Evolutionary conservation across 1,139 yeast species (phyloP), one percentile per base, ranked within the genome.

Genomic region (Keqinozyma sinolaborantium): DNA sequence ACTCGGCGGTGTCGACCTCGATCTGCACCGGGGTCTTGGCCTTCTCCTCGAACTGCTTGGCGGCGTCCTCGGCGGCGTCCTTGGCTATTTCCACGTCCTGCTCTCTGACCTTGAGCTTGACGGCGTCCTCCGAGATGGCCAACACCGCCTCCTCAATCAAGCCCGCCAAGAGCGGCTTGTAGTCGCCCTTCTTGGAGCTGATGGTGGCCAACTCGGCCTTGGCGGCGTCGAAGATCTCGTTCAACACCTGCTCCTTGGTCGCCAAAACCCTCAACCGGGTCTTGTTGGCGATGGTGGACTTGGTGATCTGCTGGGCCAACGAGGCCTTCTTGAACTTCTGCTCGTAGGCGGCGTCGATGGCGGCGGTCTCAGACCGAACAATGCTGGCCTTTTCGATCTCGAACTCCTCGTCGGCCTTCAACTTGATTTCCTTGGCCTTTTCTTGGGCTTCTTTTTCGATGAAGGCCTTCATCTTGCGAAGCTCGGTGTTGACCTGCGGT

Each of bases 401-500:
- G 59, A 92, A 94, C 64, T 94, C 99, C 64, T 94, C 98, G 58
- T 94, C 95, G 26, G 97, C 96, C 72, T 92, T 94, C 54, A 92
- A 73, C 59, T 75, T 82, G 54, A 94, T 88, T 63, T 94, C 99
- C 63, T 85, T 86, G 44, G 98, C 97, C 71, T 94, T 94, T 64
- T 94, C 99, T 53, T 90, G 95, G 24, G 98, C 98, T 70, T 94
- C 99, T 77, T 90, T 90, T 69, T 83, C 86, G 73, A 94, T 94
- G 80, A 92, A 94, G 59, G 95, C 92, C 60, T 92, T 95, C 97
- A 94, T 92, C 73, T 92, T 92, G 63, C 83, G 81, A 64, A 92
- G 87, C 71, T 92, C 98, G 48, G 88, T 86, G 56, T 83, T 88
- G 50, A 88, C 97, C 92, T 88, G 57, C 41, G 44, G 41, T 39